phyloP scores from a whole-genome alignment of 108 stramenopile genomes.

The Discostella stelligeroides region DNA sequence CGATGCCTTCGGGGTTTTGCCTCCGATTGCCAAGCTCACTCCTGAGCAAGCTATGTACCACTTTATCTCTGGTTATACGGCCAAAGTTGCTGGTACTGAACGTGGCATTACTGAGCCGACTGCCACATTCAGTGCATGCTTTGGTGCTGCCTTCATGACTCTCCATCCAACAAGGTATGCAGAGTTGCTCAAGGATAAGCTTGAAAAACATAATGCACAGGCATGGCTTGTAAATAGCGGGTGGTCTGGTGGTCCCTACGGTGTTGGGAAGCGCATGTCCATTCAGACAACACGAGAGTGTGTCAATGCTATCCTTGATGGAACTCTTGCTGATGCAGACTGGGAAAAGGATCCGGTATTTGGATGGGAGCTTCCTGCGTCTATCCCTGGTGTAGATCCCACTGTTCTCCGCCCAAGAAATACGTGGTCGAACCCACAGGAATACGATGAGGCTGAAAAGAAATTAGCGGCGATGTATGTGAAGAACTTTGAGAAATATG shows the following conservation, averaged over 20 bases:
- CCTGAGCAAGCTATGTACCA: conserved; percentile 98
- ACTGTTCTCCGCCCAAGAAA: conserved; percentile 84
- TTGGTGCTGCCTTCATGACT: conserved; percentile 98
- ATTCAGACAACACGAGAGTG: conserved; percentile 96
- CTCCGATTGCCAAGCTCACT: conserved; percentile 92
- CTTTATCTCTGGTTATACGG: conserved; percentile 97
- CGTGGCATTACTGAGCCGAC: conserved; percentile 94
- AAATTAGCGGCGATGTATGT: conserved; percentile 93
- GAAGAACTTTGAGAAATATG: conserved; percentile 95
- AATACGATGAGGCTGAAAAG: conserved; percentile 85
- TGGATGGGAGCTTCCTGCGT: conserved; percentile 90
- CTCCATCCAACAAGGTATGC: conserved; percentile 95
- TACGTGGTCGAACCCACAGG: conserved; percentile 87
- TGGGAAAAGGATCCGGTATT: conserved; percentile 85
- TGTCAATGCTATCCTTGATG: conserved; percentile 95
- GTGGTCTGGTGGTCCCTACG: conserved; percentile 96
- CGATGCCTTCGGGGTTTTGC: conserved; percentile 98
- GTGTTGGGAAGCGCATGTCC: conserved; percentile 94
- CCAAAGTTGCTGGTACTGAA: conserved; percentile 99
- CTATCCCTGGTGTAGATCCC: conserved; percentile 81
- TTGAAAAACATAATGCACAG: conserved; percentile 86
- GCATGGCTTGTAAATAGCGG: conserved; percentile 97
- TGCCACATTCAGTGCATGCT: conserved; percentile 94
- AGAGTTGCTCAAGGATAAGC: conserved; percentile 91
- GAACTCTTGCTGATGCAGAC: conserved; percentile 81